These are phyloP conservation scores for Aspergillus nanangensis DNA, from an alignment of 495 filamentous ascomycete genomes.

Conservation along the genomic window DNA sequence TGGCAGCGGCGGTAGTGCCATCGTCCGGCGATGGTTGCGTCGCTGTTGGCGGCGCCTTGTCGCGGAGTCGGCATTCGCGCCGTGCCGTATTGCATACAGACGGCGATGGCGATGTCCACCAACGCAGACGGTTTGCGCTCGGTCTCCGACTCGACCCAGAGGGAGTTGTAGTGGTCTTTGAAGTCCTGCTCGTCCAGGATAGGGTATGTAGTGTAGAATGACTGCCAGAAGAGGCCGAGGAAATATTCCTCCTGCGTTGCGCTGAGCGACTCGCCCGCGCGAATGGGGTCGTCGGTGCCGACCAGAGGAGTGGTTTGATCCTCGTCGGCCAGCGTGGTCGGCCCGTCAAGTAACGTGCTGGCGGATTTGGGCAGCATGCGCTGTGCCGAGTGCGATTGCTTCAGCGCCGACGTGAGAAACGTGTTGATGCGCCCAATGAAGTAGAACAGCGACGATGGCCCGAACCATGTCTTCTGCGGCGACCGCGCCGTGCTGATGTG, in stretches of 20 bases:
- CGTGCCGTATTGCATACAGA: conserved; percentile 50
- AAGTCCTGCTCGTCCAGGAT: conserved; percentile 48
- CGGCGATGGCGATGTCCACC: conserved; percentile 50
- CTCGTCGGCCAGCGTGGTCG: not conserved
- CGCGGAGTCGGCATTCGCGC: conserved; percentile 16
- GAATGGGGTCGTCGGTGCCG: conserved; percentile 1
- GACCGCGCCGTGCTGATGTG: conserved; percentile 13
- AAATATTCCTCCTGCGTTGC: conserved; percentile 44
- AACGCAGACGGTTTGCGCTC: conserved; percentile 45
- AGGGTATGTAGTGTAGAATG: conserved; percentile 30
- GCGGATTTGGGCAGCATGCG: conserved; percentile 8
- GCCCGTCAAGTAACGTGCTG: conserved; percentile 2
- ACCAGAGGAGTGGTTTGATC: not conserved
- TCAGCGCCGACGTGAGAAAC: conserved; percentile 9
- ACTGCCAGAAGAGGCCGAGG: conserved; percentile 44
- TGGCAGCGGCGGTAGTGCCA: conserved; percentile 44
- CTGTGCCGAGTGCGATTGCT: conserved; percentile 5
- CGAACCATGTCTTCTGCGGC: conserved; percentile 22
- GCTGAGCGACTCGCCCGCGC: conserved; percentile 2
- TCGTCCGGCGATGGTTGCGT: conserved; percentile 41
- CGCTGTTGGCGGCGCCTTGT: conserved; percentile 5
- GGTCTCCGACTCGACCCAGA: conserved; percentile 31
- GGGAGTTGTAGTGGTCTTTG: conserved; percentile 41
- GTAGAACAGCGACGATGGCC: conserved; percentile 25
- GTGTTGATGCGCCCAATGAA: conserved; percentile 26